Conservation (phyloP, 306 rosid genomes). For the Lathyrus aphaca region DNA sequence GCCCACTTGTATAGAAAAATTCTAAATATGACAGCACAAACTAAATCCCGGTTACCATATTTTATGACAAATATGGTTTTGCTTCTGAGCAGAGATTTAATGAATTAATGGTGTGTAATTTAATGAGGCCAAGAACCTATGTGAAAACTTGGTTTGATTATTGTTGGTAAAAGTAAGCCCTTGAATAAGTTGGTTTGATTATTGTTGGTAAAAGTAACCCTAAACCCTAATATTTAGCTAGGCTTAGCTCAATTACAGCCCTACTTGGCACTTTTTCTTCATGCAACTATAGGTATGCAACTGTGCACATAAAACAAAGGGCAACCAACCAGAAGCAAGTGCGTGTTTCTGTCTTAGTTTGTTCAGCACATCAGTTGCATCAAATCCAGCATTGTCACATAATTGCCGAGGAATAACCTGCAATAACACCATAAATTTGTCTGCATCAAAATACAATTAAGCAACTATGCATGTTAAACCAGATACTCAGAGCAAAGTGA, state of each 20-base stretch:
- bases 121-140: neutral
- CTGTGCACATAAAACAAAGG: constrained; percentile 12
- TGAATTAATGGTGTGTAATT: neutral
- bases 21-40: neutral
- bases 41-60: neutral
- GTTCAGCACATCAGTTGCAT: constrained; percentile 96
- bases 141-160: neutral
- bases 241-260: constrained; percentile 18
- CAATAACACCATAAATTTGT: constrained; percentile 22
- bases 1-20: neutral
- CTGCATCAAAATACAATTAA: constrained; percentile 32
- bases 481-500: neutral
- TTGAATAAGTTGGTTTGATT: neutral
- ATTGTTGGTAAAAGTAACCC: neutral
- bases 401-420: constrained; percentile 97
- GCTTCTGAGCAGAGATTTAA: neutral
- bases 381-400: constrained; percentile 99
- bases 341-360: constrained; percentile 96
- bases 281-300: constrained; percentile 15
- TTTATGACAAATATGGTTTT: neutral
- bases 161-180: neutral
- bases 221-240: neutral
- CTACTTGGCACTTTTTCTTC: neutral
- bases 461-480: constrained; percentile 14
- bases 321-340: constrained; percentile 73